Evolutionary conservation across 1,284 basidiomycete species (phyloP).

Genomic region (Trichosporon faecale): DNA sequence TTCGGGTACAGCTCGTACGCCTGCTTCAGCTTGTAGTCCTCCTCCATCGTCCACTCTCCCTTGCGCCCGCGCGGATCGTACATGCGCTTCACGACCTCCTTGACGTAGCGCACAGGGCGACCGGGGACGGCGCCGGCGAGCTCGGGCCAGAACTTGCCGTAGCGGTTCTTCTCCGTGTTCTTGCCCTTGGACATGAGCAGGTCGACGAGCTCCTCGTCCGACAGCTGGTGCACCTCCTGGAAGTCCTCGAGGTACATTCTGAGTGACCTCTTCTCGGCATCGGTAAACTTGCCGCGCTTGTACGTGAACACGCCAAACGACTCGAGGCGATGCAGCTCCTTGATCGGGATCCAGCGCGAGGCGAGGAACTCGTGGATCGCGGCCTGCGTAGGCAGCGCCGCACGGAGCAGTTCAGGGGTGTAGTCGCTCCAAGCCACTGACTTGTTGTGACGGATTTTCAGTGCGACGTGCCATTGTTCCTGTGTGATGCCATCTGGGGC

Average conservation of each 20-base stretch:
- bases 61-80: constrained; percentile 42
- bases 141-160: constrained; percentile 40
- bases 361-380: constrained; percentile 37
- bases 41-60: constrained; percentile 40
- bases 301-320: constrained; percentile 38
- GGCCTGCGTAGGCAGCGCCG: not conserved
- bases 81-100: constrained; percentile 37
- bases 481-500: not conserved
- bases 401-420: constrained; percentile 7
- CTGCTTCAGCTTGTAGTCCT: constrained; percentile 38
- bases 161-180: constrained; percentile 26
- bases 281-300: constrained; percentile 39
- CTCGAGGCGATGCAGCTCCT: constrained; percentile 35
- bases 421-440: constrained; percentile 6
- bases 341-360: constrained; percentile 30
- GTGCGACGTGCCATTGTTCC: constrained; percentile 2
- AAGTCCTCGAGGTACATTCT: constrained; percentile 31
- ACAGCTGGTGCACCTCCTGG: constrained; percentile 25
- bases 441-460: constrained; percentile 5
- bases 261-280: constrained; percentile 33
- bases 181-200: constrained; percentile 35
- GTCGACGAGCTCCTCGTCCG: constrained; percentile 30
- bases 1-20: constrained; percentile 35
- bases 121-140: constrained; percentile 39
- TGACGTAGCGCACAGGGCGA: constrained; percentile 43